Conservation (phyloP, 768 basidiomycete species). For the Omphalotus guepiniiformis region DNA sequence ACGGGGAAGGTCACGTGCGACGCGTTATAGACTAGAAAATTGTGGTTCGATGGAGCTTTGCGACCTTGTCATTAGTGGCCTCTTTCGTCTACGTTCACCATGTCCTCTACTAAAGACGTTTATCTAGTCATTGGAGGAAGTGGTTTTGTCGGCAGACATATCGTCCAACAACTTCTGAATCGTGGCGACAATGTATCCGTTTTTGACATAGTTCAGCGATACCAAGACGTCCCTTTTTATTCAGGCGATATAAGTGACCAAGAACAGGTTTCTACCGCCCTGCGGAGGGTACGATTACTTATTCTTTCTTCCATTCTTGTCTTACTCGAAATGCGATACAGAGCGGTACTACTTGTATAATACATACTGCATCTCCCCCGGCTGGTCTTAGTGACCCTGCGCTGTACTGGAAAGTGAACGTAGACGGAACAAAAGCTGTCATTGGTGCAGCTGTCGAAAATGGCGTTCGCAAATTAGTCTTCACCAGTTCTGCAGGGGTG, state of each 20-base stretch:
- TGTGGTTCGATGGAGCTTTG: not conserved
- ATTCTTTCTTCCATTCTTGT: not conserved
- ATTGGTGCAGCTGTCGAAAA: constrained; percentile 74
- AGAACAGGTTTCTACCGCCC: constrained; percentile 63
- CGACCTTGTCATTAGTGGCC: not conserved
- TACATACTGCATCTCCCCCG: constrained; percentile 90
- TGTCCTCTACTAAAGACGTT: constrained; percentile 40
- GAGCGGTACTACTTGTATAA: constrained; percentile 85
- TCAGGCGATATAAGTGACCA: constrained; percentile 85
- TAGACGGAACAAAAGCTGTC: constrained; percentile 83
- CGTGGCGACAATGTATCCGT: constrained; percentile 80
- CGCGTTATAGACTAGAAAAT: constrained; percentile 8
- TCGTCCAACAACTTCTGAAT: constrained; percentile 79
- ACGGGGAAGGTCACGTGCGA: constrained; percentile 1
- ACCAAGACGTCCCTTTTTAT: constrained; percentile 84
- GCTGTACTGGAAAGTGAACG: constrained; percentile 90
- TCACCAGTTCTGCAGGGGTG: constrained; percentile 90
- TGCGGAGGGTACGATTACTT: constrained; percentile 58
- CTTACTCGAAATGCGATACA: constrained; percentile 23
- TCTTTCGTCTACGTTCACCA: no score
- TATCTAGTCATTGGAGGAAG: constrained; percentile 95
- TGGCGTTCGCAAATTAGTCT: constrained; percentile 84
- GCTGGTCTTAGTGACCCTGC: constrained; percentile 59
- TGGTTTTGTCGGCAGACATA: constrained; percentile 87
- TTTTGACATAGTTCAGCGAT: constrained; percentile 90